Percentiles rank a stretch among this genome's conserved stretches.
Conservation (phyloP, 352 stramenopile species). For the Phytophthora sp. region DNA sequence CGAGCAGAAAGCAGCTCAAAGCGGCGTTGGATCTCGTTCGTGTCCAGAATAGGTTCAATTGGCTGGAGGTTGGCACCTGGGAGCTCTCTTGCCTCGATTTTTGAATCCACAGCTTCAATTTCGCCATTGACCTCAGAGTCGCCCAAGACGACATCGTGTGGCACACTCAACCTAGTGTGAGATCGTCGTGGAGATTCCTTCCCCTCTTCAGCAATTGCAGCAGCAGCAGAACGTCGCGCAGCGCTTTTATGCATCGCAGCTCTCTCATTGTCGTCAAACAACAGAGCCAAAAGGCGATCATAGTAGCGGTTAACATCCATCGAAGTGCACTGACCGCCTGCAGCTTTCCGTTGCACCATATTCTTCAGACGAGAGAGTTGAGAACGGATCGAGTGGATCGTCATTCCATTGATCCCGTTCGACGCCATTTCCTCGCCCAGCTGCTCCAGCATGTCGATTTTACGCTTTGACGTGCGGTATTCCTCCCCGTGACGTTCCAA, state of each 20-base stretch:
- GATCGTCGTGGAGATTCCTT: neutral
- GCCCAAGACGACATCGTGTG: neutral
- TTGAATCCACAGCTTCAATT: constrained; percentile 2
- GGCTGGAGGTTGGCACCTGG: constrained; percentile 1
- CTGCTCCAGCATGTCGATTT: constrained; percentile 14
- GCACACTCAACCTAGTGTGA: neutral
- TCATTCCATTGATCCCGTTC: constrained; percentile 21
- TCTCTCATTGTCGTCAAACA: constrained; percentile 24
- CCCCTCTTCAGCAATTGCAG: neutral
- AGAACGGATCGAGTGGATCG: constrained; percentile 16
- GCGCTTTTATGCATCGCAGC: constrained; percentile 14
- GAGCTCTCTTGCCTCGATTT: neutral
- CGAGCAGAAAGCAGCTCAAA: constrained; percentile 22
- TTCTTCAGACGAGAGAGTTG: constrained; percentile 24
- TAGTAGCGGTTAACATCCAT: constrained; percentile 23
- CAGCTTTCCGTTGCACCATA: constrained; percentile 14
- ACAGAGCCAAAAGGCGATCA: constrained; percentile 14
- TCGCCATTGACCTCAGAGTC: neutral
- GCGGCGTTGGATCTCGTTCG: constrained; percentile 21
- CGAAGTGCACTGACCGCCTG: constrained; percentile 3
- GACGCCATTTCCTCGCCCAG: constrained; percentile 25
- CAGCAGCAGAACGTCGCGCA: neutral
- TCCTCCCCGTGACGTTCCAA: constrained; percentile 20
- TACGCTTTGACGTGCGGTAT: constrained; percentile 18
- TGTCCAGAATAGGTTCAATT: constrained; percentile 12